These are phyloP conservation scores for Rhizophora mangle DNA, from an alignment of 345 rosid genomes.

Conservation along the genomic window DNA sequence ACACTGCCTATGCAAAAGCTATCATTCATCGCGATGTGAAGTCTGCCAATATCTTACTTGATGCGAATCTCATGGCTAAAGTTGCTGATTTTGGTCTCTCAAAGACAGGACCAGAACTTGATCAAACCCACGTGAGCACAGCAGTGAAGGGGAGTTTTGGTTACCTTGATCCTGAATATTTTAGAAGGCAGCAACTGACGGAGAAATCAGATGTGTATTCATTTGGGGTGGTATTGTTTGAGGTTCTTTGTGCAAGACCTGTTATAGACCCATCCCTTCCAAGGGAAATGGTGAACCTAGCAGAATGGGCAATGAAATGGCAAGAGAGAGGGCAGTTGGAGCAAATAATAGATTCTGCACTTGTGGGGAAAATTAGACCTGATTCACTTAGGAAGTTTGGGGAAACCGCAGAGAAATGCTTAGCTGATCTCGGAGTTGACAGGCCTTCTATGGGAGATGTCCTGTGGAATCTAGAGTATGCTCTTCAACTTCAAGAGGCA, in stretches of 20 bases:
- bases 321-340: conserved; percentile 78
- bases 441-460: conserved; percentile 91
- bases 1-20: conserved; percentile 28
- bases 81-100: conserved; percentile 67
- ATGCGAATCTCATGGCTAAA: conserved; percentile 28
- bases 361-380: conserved; percentile 53
- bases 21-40: conserved; percentile 34
- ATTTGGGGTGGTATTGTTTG: conserved; percentile 86
- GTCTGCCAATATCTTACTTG: conserved; percentile 31
- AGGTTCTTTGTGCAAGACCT: conserved; percentile 91
- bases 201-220: conserved; percentile 93
- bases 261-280: conserved; percentile 87
- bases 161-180: conserved; percentile 86
- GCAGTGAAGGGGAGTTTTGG: conserved; percentile 97
- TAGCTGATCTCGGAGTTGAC: conserved; percentile 76
- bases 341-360: conserved; percentile 61
- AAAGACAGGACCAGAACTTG: conserved; percentile 88
- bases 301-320: conserved; percentile 96
- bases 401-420: conserved; percentile 89
- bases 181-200: conserved; percentile 83
- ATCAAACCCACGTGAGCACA: conserved; percentile 94
- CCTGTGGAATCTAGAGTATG: conserved; percentile 86
- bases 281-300: conserved; percentile 86
- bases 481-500: conserved; percentile 75
- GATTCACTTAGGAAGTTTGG: conserved; percentile 82